Evolutionary conservation across 164 flowering plant species (phyloP).

Genomic region (Berberis vulgaris): DNA sequence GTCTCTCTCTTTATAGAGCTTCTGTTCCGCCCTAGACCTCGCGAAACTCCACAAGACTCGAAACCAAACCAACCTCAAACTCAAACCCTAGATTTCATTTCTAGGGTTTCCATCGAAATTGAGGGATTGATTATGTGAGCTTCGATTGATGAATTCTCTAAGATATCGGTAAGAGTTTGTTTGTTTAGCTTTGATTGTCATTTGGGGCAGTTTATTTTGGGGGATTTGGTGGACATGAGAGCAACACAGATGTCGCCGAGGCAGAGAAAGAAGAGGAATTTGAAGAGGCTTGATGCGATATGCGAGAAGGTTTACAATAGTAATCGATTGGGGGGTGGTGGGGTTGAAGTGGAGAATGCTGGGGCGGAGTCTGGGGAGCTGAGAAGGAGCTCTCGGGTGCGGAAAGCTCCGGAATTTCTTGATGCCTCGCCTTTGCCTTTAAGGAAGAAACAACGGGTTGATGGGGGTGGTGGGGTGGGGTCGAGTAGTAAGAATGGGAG

Average conservation of each 20-base stretch:
- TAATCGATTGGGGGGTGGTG: constrained; percentile 19
- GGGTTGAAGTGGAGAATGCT: constrained; percentile 18
- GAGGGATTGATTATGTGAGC: no score
- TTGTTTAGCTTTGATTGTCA: no score
- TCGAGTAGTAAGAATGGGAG: neutral
- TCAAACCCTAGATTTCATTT: neutral
- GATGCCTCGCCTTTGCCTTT: constrained; percentile 61
- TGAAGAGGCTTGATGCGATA: constrained; percentile 72
- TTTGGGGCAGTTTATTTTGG: no score
- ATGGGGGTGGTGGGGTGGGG: constrained; percentile 6
- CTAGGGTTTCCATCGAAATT: constrained; percentile 10
- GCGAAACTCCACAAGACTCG: constrained; percentile 4
- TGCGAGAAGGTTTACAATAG: constrained; percentile 46
- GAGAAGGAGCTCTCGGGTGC: constrained; percentile 69
- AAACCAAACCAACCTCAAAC: neutral
- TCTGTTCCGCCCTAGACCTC: constrained; percentile 10
- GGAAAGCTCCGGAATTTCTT: constrained; percentile 48
- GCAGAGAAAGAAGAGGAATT: constrained; percentile 47
- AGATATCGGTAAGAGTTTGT: no score
- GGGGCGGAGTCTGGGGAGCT: constrained; percentile 15
- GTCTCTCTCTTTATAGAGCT: neutral
- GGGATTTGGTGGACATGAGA: no score
- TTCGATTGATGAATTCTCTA: neutral
- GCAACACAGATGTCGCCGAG: neutral
- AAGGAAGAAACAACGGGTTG: constrained; percentile 33